Evolutionary conservation across 495 filamentous ascomycete genomes (phyloP).

Genomic region (Chaetomium cochliodes): DNA sequence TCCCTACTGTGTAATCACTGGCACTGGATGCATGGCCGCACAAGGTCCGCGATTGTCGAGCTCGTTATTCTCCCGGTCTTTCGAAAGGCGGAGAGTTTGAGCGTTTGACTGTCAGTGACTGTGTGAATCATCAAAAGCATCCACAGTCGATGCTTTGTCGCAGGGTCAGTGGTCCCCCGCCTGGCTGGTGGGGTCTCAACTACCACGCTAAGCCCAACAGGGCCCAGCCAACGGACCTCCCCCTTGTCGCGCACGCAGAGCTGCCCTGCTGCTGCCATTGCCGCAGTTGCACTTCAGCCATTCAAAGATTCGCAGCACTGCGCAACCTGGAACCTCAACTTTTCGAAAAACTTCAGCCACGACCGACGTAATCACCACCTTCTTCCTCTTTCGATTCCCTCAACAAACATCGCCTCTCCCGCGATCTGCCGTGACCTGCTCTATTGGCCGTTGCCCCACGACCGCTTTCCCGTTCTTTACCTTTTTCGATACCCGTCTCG

Average conservation of each 20-base stretch:
- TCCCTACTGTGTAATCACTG: too few relatives aligned
- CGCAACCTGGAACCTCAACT: conserved; percentile 18
- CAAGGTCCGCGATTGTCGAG: too few relatives aligned
- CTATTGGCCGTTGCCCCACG: not conserved
- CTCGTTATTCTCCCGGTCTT: too few relatives aligned
- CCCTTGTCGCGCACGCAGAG: conserved; percentile 15
- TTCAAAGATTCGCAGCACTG: conserved; percentile 24
- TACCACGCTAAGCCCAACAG: conserved; percentile 8
- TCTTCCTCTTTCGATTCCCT: not conserved
- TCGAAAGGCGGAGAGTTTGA: too few relatives aligned
- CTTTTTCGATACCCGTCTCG: conserved; percentile 29
- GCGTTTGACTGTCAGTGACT: too few relatives aligned
- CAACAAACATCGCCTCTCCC: not conserved
- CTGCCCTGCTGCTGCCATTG: too few relatives aligned
- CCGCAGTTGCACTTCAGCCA: conserved; percentile 12
- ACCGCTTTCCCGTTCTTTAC: not conserved
- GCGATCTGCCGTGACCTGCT: not conserved
- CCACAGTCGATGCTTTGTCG: too few relatives aligned
- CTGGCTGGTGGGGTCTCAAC: not conserved
- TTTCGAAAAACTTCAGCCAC: conserved; percentile 29
- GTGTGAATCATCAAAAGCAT: too few relatives aligned
- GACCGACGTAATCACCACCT: conserved; percentile 10
- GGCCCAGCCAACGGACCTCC: conserved; percentile 9
- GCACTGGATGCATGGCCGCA: too few relatives aligned
- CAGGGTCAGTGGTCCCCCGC: not conserved